phyloP scores from a whole-genome alignment of 2,329 filamentous ascomycete species.

The Aspergillus sp. region DNA sequence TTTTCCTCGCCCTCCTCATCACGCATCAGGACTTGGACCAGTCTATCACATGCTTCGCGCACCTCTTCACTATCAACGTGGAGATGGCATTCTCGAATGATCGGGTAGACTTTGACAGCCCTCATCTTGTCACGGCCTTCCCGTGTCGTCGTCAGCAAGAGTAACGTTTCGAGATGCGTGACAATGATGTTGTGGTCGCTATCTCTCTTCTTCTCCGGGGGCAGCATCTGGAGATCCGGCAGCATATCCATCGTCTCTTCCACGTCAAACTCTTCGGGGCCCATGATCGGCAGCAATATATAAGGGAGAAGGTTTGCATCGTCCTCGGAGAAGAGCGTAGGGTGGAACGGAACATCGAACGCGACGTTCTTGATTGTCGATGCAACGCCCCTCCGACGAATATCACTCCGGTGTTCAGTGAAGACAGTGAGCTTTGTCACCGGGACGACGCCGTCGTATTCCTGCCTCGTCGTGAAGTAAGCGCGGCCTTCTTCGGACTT shows the following conservation, averaged over 20 bases:
- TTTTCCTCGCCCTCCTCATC: constrained; percentile 65
- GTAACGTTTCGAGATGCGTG: constrained; percentile 85
- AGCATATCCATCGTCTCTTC: constrained; percentile 86
- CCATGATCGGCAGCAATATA: constrained; percentile 81
- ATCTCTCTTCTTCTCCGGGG: constrained; percentile 86
- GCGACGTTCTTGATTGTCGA: constrained; percentile 92
- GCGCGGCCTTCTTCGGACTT: constrained; percentile 73
- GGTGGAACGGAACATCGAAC: constrained; percentile 76
- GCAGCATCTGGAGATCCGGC: constrained; percentile 82
- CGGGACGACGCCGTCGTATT: constrained; percentile 81
- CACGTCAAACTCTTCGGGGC: constrained; percentile 81
- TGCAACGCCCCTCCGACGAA: constrained; percentile 90
- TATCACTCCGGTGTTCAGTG: constrained; percentile 80
- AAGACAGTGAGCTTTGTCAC: constrained; percentile 91
- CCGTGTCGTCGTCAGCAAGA: constrained; percentile 76
- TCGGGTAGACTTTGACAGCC: constrained; percentile 78
- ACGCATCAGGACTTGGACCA: constrained; percentile 85
- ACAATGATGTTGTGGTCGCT: constrained; percentile 71
- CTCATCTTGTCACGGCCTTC: constrained; percentile 74
- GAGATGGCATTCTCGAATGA: constrained; percentile 81
- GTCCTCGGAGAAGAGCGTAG: constrained; percentile 66
- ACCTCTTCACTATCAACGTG: constrained; percentile 76
- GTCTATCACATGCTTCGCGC: constrained; percentile 77
- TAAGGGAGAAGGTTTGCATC: constrained; percentile 84
- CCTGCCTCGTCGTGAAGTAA: constrained; percentile 71